Evolutionary conservation across 495 filamentous ascomycete species (phyloP).

Genomic region (Aspergillus bertholletiae): DNA sequence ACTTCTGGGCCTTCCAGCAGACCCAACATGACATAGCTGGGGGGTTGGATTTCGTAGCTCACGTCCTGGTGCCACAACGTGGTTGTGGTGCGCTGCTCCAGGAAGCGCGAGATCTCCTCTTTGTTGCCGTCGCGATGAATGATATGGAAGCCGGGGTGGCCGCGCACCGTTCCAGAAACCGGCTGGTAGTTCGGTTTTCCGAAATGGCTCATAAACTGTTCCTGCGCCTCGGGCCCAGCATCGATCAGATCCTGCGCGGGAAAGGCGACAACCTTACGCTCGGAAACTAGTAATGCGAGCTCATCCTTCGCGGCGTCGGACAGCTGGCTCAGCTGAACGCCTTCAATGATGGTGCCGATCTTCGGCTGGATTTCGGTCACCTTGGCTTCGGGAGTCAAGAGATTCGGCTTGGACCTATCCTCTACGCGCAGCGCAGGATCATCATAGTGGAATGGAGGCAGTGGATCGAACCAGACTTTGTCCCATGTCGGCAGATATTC

Average conservation of each 20-base stretch:
- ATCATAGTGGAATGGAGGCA: conserved; percentile 54
- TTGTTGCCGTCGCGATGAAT: conserved; percentile 58
- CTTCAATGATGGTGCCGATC: conserved; percentile 69
- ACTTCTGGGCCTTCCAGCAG: conserved; percentile 54
- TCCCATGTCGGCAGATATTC: conserved; percentile 64
- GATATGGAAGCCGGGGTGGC: conserved; percentile 56
- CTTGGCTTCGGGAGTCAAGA: conserved; percentile 44
- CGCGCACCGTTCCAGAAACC: conserved; percentile 49
- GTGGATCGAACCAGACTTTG: conserved; percentile 55
- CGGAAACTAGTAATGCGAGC: conserved; percentile 69
- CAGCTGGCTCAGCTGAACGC: conserved; percentile 67
- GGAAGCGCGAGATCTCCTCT: conserved; percentile 52
- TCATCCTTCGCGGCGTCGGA: conserved; percentile 72
- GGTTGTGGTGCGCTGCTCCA: conserved; percentile 51
- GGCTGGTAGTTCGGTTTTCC: conserved; percentile 61
- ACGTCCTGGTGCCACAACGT: conserved; percentile 61
- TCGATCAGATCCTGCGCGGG: conserved; percentile 68
- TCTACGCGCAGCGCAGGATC: conserved; percentile 56
- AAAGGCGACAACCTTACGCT: conserved; percentile 77
- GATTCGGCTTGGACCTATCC: conserved; percentile 55
- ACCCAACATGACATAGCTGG: conserved; percentile 56
- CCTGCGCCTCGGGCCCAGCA: conserved; percentile 60
- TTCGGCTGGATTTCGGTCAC: conserved; percentile 63
- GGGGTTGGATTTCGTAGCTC: conserved; percentile 56
- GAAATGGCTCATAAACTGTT: conserved; percentile 54